Evolutionary conservation across 495 filamentous ascomycete genomes (phyloP), one percentile per base, ranked within the genome.

Genomic region (Penicillium argentinense): DNA sequence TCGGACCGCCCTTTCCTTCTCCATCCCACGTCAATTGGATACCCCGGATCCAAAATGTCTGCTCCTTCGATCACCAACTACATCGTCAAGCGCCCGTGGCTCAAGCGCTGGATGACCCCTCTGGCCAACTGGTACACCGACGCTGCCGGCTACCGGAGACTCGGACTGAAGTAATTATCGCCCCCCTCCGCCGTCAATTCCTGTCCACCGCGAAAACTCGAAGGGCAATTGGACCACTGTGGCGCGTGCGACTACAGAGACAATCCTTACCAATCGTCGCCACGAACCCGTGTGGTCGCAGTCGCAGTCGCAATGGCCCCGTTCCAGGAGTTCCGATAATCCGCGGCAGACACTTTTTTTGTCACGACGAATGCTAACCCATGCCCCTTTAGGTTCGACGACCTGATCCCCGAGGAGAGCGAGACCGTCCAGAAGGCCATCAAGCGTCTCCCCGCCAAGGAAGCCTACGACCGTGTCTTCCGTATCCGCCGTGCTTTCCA

Each of bases 391-490:
- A 98, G 93, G 62, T 77, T 82, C 78, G 93, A 98, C 73, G 93
- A 98, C 64, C 67, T 98, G 66, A 88, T 97, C 66, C 77, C 81
- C 59, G 95, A 97, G 65, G 95, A 97, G 74, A 82, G 74, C 78
- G 89, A 92, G 57, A 69, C 69, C 22, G 91, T 97, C 59, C 83
- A 91, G 67, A 75, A 82, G 53, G 93, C 93, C 42, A 78, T 98
- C 66, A 85, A 87, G 79, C 90, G 93, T 68, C 86, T 98, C 32
- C 81, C 89, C 27, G 78, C 87, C 52, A 91, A 95, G 79, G 89
- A 89, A 60, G 78, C 83, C 58, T 97, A 97, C 73, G 93, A 98
- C 77, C 92, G 93, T 71, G 83, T 97, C 64, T 97, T 87, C 83
- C 90, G 93, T 62, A 82, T 97, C 68, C 87, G 93, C 67, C 83